Base-by-base conservation (phyloP, 306 rosid genomes). In the Cicer arietinum region DNA sequence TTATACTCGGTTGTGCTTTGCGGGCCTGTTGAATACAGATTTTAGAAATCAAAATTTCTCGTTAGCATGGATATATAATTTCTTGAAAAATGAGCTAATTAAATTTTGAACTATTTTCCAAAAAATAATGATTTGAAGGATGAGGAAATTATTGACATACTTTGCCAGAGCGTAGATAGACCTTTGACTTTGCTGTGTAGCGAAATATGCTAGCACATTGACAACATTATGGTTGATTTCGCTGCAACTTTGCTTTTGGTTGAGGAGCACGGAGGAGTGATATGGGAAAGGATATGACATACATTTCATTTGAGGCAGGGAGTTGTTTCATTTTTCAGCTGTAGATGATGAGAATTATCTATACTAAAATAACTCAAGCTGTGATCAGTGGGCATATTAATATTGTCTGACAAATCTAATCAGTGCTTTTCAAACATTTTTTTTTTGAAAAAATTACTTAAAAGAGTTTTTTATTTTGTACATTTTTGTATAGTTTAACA, bases 151-250 rank as follows among this genome's bases (percentile, higher is more conserved):
- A 67, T 30, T 7, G 39, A n/a, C 9, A 7, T 30, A 43, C 30
- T 45, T 53, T 54, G 10, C 25, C 5, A 17, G 18, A 54, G 20
- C 14, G 8, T 37, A 57, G 35, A 13, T 37, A 57, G 35, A 44
- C 2, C 58, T 51, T 74, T 74, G 39, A 50, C 6, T 47, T 62
- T 8, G 66, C 88, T 77, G 17, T 73, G 74, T 40, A 76, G 79
- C 44, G 63, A 78, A 76, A 85, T 85, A 45, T 5, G 40, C 16
- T 6, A 47, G 58, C 4, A 7, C 22, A 51, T 74, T 74, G 8
- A 2, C n/a, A 61, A 14, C 70, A 43, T 17, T 10, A 16, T 64
- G n/a, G 40, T 61, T 37, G 25, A 37, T n/a, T 20, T 56, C 20
- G 9, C 35, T 53, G 22, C 59, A n/a, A 17, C 18, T 7, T 17